These are phyloP conservation scores for Cercospora sojina DNA, from an alignment of 2,329 filamentous ascomycete species.

Conservation along the genomic window DNA sequence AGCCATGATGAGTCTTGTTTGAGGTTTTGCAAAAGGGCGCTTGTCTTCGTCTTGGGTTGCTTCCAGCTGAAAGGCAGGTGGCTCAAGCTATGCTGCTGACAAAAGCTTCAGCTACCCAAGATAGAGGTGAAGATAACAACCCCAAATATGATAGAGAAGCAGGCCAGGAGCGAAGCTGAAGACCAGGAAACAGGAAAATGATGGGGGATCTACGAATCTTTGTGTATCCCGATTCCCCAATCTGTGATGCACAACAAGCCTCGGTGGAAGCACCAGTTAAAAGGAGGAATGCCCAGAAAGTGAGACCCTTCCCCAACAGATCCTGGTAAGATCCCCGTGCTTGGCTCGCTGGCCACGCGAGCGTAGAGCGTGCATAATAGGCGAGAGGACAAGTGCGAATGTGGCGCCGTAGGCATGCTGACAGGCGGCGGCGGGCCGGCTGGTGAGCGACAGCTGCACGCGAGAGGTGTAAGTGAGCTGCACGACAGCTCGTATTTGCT, in stretches of 20 bases:
- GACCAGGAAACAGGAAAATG: not conserved
- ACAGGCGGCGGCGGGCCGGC: not conserved
- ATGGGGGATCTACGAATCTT: not conserved
- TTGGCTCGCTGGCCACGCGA: slow-evolving; percentile 2
- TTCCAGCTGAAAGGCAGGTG: not conserved
- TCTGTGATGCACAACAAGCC: not conserved
- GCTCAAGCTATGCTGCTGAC: not conserved
- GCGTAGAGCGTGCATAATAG: not conserved
- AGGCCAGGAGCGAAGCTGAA: not conserved
- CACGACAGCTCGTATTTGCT: not conserved
- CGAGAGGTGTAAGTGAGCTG: not conserved
- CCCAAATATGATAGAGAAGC: not conserved
- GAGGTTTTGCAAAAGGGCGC: not conserved
- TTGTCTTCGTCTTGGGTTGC: not conserved
- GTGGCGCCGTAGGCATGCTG: not conserved
- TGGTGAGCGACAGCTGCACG: not conserved
- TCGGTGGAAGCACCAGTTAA: not conserved
- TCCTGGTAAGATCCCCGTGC: not conserved
- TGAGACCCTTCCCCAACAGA: not conserved
- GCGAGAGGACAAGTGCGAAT: not conserved
- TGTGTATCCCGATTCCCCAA: not conserved
- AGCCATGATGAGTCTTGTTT: not conserved
- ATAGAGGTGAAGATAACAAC: not conserved
- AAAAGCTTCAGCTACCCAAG: not conserved
- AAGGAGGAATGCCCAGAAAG: slow-evolving; percentile 2